Evolutionary conservation across 169 alveolate genomes (phyloP), one percentile per base, ranked within the genome.

Genomic region (Neospora caninum): DNA sequence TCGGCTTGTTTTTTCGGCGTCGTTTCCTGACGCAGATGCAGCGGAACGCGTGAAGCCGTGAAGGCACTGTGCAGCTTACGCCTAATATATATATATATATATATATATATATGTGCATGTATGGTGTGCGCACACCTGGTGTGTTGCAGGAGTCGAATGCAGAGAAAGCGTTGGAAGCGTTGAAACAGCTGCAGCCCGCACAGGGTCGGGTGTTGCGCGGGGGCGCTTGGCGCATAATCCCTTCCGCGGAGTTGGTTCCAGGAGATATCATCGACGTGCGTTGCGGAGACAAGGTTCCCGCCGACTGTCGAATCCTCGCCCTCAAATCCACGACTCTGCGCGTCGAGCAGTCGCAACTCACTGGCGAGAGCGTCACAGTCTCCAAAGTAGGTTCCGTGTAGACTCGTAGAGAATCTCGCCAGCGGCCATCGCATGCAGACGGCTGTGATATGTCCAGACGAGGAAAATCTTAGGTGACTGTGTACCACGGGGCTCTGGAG

Each of bases 281-380:
- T 45, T 98, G 97, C 31, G 99, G 99, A 4, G 99, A 99, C 96
- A 98, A 98, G 96, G 98, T 99, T 0, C 99, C 99, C 0, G 99
- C 99, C 2, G 99, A 99, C 96, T 95, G 98, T 41, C 97, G 99
- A 82, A 97, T 93, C 38, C 97, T 98, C 80, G 95, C 97, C 91
- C 94, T 99, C 43, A 97, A 96, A 82, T 98, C 99, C 31, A 98
- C 99, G 18, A 97, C 99, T 41, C 96, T 99, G 43, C 97, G 98
- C 82, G 99, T 98, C 0, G 99, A 99, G 95, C 99, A 99, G 95
- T 93, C 97, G 93, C 99, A 97, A 91, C 98, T 99, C 45, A 99
- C 99, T 10, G 99, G 99, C 82, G 99, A 99, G 93, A 97, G 99
- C 16, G 96, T 96, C 34, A 97, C 99, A 31, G 99, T 98, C 10